Conservation (phyloP, 169 alveolate genomes). For the Babesia sp. region DNA sequence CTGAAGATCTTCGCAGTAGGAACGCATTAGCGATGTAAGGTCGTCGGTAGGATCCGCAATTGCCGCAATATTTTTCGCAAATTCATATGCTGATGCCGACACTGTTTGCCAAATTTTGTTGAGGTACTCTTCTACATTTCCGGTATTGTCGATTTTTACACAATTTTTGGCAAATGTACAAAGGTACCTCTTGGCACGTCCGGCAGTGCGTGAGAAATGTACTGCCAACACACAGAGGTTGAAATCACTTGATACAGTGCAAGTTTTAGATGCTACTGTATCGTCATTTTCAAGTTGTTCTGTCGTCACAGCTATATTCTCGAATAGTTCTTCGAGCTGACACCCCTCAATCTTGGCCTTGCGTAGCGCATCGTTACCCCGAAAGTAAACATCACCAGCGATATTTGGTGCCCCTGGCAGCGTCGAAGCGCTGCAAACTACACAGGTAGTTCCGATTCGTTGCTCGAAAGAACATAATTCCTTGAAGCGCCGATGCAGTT, state of each 20-base stretch:
- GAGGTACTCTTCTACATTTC: conserved; percentile 1
- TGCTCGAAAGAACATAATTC: conserved; percentile 6
- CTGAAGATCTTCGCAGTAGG: neutral
- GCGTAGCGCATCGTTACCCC: conserved; percentile 1
- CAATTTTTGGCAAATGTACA: conserved; percentile 3
- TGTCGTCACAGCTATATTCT: neutral
- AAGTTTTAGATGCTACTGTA: neutral
- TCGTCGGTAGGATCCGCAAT: conserved; percentile 7
- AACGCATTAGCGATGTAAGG: neutral
- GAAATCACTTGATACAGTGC: conserved; percentile 1
- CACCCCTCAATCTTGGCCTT: conserved; percentile 6
- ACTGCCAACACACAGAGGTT: conserved; percentile 29
- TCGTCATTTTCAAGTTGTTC: neutral
- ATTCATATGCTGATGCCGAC: neutral
- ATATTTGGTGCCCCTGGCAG: neutral
- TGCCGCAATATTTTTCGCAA: neutral
- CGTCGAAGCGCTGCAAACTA: conserved; percentile 17
- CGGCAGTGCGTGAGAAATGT: conserved; percentile 1
- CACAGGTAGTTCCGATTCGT: neutral
- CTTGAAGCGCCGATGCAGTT: conserved; percentile 3
- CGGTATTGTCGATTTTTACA: neutral
- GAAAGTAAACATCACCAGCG: conserved; percentile 13
- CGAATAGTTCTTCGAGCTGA: conserved; percentile 16
- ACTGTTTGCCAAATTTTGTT: neutral
- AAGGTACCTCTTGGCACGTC: neutral